Base-by-base conservation (phyloP, 2,329 filamentous ascomycete species). In the Dactylellina sp. region DNA sequence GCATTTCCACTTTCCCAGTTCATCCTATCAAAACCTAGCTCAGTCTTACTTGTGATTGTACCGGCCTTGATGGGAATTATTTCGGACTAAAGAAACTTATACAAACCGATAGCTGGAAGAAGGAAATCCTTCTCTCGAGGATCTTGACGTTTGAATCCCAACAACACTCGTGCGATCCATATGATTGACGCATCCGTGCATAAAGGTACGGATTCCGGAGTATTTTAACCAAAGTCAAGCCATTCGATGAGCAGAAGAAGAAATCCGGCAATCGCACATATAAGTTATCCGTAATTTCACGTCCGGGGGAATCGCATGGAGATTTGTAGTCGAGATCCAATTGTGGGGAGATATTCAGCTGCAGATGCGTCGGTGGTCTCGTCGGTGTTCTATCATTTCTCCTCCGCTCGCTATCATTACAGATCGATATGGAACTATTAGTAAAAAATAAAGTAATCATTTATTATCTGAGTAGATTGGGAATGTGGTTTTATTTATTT, bases 181-280 rank as follows among this genome's bases (percentile, higher is more conserved):
- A 16, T 24, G 12, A 53, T 63, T 11, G 46, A 53, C 7, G 46
- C 59, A 16, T 46, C 53, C 16, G 59, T 53, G 59, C 59, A 63
- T 4, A 63, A 16, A 2, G 53, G 39, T 1, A 63, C 47, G 0
- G 59, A 53, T 18, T 52, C 59, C 7, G 59, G 59, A 18, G 32
- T 22, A 42, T 53, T n/a, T 22, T 28, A 22, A n/a, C 53, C 59
- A 9, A 28, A 42, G 16, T 63, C 46, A 7, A 53, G 20, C 2
- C 24, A 16, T 16, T 53, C 25, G 37, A 63, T 40, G 6, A 63
- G 46, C 2, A 12, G 12, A 16, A 46, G 46, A 16, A 63, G 59
- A 46, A 63, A 44, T 46, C 24, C 18, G 59, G 46, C 6, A 35
- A 35, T 20, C 59, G 32, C 14, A 32, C 46, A 12, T 63, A 63